Percentiles rank a stretch among this genome's conserved stretches.
phyloP scores from a whole-genome alignment of 176 grass and related monocot species.

The Tillandsia fasciculata region DNA sequence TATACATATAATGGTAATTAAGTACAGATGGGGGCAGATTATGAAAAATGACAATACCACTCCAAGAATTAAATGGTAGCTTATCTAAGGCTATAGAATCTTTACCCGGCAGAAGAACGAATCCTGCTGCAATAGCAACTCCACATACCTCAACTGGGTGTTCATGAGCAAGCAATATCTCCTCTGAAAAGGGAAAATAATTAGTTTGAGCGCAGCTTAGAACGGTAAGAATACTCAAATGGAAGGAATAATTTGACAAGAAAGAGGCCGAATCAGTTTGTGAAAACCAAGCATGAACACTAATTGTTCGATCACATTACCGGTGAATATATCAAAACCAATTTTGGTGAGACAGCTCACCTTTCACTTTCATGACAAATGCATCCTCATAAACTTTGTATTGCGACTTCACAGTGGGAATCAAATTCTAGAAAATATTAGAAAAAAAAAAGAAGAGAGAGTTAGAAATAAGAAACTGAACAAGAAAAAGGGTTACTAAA shows the following conservation, averaged over 20 bases:
- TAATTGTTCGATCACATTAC: background rate
- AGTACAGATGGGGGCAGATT: background rate
- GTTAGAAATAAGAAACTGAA: background rate
- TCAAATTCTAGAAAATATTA: constrained; percentile 30
- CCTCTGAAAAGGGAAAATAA: constrained; percentile 31
- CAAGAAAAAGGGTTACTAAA: background rate
- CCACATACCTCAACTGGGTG: constrained; percentile 62
- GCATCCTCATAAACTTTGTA: constrained; percentile 60
- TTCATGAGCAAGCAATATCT: constrained; percentile 50
- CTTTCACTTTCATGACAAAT: constrained; percentile 52
- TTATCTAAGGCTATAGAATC: background rate
- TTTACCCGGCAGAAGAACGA: constrained; percentile 70
- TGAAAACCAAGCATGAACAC: background rate
- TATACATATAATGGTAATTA: background rate
- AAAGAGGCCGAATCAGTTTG: background rate
- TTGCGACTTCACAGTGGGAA: constrained; percentile 39
- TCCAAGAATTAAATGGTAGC: background rate
- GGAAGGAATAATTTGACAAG: background rate
- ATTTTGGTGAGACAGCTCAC: constrained; percentile 11
- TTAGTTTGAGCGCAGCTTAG: background rate
- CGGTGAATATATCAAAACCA: background rate
- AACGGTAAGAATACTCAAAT: background rate
- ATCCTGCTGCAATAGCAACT: constrained; percentile 49
- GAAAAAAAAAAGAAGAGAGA: background rate
- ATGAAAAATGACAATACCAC: background rate